These are phyloP conservation scores for Fusarium tricinctum DNA, from an alignment of 2,329 filamentous ascomycete genomes.

Conservation along the genomic window DNA sequence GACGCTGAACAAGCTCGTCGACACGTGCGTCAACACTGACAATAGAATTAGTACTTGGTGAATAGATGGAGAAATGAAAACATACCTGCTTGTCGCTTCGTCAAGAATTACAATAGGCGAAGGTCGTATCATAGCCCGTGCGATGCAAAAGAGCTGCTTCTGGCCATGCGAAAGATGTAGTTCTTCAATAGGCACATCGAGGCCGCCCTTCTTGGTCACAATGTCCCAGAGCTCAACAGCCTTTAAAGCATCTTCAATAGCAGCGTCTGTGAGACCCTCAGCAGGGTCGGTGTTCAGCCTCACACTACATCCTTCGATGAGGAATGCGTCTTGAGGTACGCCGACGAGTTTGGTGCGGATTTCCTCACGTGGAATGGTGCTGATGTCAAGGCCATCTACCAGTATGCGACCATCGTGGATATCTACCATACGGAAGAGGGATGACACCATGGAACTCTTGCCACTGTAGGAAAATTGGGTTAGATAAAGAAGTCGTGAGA, in stretches of 20 bases:
- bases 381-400: constrained; percentile 60
- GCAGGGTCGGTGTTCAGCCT: constrained; percentile 64
- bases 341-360: constrained; percentile 55
- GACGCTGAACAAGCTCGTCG: constrained; percentile 36
- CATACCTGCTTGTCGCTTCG: constrained; percentile 58
- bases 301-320: constrained; percentile 60
- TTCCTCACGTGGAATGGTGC: constrained; percentile 45
- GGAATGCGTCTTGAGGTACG: constrained; percentile 66
- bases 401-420: constrained; percentile 58
- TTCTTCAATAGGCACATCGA: constrained; percentile 53
- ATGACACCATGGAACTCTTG: constrained; percentile 59
- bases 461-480: constrained; percentile 52
- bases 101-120: constrained; percentile 59
- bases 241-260: constrained; percentile 60
- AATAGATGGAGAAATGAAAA: neutral
- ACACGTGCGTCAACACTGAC: constrained; percentile 36
- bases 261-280: constrained; percentile 54
- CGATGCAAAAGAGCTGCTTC: constrained; percentile 63
- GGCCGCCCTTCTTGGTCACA: constrained; percentile 55
- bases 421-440: constrained; percentile 62
- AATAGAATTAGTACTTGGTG: neutral
- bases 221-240: constrained; percentile 62
- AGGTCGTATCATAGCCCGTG: constrained; percentile 59
- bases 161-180: constrained; percentile 62
- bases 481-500: neutral